Evolutionary conservation across 108 stramenopile species (phyloP), one percentile per base, ranked within the genome.

Genomic region (Epithemia pelagica): DNA sequence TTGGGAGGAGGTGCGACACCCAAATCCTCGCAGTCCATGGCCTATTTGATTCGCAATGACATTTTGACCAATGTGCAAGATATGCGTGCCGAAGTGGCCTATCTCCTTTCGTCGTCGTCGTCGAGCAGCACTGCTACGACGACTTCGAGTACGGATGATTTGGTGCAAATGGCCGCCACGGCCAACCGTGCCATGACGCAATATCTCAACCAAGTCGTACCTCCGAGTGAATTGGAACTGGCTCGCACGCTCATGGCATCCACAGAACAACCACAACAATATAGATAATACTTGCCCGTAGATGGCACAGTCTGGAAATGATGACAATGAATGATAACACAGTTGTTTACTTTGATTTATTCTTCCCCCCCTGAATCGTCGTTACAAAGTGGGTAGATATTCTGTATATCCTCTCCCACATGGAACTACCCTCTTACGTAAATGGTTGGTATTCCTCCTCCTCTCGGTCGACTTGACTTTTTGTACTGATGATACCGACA

Each of bases 1-100:
- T 70, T 94, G 28, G 89, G 80, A 24, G 92, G 92, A 25, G 92
- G 92, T 0, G 89, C 89, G 0, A 77, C 77, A 2, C 92, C 92
- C 0, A 85, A 84, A 26, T 75, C 72, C 18, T 71, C 82, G 0
- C 92, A 94, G 60, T 79, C 71, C 26, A 57, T 94, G 27, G 87
- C 89, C 0, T 94, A 94, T 62, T 61, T 94, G 37, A 54, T 85
- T 23, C 72, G 92, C 29, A 94, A 94, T 66, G 92, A 94, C 52
- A 65, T 90, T 28, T 66, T 94, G 64, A 90, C 87, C 0, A 85
- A 78, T 66, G 30, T 89, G 57, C 87, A 94, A 74, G 77, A 78
- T 68, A 68, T 94, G 62, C 59, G 75, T 30, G 87, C 87, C 22
- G 92, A 94, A 74, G 58, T 88, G 15, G 70, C 59, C 27, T 91